A percentile compares a stretch with the other conserved stretches of the same genome.
These are phyloP conservation scores for Somion occarium DNA, from an alignment of 1,284 basidiomycete species.

Conservation along the genomic window DNA sequence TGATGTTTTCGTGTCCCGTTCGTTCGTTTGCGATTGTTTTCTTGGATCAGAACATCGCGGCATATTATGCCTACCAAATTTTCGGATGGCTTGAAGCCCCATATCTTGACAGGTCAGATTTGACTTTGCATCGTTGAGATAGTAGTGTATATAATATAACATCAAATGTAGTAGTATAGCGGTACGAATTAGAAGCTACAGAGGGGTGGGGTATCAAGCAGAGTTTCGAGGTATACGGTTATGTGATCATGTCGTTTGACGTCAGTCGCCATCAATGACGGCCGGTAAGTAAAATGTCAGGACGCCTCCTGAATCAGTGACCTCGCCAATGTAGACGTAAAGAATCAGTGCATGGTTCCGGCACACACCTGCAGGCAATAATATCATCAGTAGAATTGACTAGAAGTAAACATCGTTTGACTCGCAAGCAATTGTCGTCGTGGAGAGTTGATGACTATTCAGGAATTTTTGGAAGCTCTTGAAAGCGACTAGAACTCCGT, in stretches of 20 bases:
- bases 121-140: not conserved
- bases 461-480: constrained; percentile 82
- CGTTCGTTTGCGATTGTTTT: too few species aligned
- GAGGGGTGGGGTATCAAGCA: not conserved
- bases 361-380: constrained; percentile 61
- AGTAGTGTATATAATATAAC: too few species aligned
- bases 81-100: too few species aligned
- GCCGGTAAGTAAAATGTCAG: constrained; percentile 87
- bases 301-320: constrained; percentile 78
- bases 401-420: constrained; percentile 7
- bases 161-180: not conserved
- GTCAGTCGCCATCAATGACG: constrained; percentile 34
- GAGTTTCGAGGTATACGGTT: not conserved
- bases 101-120: too few species aligned
- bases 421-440: constrained; percentile 83
- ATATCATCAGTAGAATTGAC: not conserved
- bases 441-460: constrained; percentile 79
- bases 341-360: constrained; percentile 83
- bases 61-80: too few species aligned
- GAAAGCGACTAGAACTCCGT: constrained; percentile 66
- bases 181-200: too few species aligned
- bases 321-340: constrained; percentile 87
- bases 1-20: not conserved
- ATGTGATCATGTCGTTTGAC: not conserved
- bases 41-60: too few species aligned